Evolutionary conservation across 139 green algal species (phyloP), one percentile per base, ranked within the genome.

Genomic region (Choricystis sp.): DNA sequence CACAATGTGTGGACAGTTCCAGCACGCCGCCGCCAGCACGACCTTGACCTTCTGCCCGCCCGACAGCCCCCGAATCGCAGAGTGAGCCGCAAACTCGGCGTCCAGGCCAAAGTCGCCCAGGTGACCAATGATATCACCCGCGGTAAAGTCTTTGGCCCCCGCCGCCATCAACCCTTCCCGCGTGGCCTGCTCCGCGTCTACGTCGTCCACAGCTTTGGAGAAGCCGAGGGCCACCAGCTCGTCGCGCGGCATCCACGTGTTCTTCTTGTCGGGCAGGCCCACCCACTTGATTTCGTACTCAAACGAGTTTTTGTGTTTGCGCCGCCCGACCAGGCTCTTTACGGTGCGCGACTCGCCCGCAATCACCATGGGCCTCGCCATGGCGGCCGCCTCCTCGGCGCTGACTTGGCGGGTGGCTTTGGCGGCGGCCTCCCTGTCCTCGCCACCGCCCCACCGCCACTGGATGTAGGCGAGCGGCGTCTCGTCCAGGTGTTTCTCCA

Each of bases 41-140:
- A 92, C 71, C 83, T 94, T 94, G 24, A 94, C 83, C 84, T 91
- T 91, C 77, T 95, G 87, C 24, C 87, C 87, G 62, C 80, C 87
- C 28, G 84, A 92, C 66, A 95, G 75, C 55, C 83, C 86, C 49
- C 83, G 79, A 66, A 96, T 93, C 52, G 86, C 81, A 23, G 83
- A 86, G 80, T 96, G 89, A 22, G 84, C 89, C 31, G 77, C 81
- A 66, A 96, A 95, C 81, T 94, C 87, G 23, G 79, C 61, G 66
- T 94, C 88, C 21, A 97, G 77, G 66, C 91, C 91, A 52, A 97
- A 80, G 62, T 87, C 81, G 26, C 78, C 76, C 25, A 97, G 67
- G 77, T 96, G 84, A 81, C 94, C 86, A 77, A 93, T 75, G 31
- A 96, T 77, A 67, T 91, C 86, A 24, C 69, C 74, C 52, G 81